Conservation (phyloP, 805 yeast genomes). For the Schizosaccharomyces octosporus region DNA sequence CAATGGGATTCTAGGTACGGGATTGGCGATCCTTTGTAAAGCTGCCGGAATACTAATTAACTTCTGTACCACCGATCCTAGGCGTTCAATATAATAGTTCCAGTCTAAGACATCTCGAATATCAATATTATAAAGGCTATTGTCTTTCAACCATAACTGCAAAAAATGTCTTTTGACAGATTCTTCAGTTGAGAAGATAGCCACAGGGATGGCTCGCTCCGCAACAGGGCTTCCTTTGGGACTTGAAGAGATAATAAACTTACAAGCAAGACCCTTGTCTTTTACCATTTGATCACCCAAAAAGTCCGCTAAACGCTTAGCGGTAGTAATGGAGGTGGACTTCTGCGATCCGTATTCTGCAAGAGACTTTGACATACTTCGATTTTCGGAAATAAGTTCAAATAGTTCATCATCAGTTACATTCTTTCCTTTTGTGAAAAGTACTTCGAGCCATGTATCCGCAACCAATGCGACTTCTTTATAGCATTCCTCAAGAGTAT, state of each 20-base stretch:
- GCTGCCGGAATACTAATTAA: constrained; percentile 96
- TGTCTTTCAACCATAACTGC: constrained; percentile 70
- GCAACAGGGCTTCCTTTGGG: constrained; percentile 79
- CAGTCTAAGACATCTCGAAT: constrained; percentile 80
- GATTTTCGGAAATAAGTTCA: constrained; percentile 83
- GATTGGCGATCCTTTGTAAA: constrained; percentile 61
- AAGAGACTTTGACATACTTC: constrained; percentile 78
- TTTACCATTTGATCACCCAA: constrained; percentile 90
- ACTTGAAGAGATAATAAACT: constrained; percentile 63
- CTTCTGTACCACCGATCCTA: constrained; percentile 81
- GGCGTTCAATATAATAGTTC: constrained; percentile 72
- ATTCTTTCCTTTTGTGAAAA: constrained; percentile 65
- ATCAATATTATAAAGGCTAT: constrained; percentile 53
- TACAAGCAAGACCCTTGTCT: constrained; percentile 87
- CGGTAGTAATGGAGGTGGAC: constrained; percentile 88
- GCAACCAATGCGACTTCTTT: constrained; percentile 79
- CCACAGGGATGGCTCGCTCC: constrained; percentile 89
- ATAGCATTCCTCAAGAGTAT: constrained; percentile 55
- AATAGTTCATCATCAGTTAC: constrained; percentile 84
- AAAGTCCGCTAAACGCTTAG: constrained; percentile 76
- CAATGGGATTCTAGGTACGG: constrained; percentile 81
- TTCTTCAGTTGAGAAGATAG: constrained; percentile 68
- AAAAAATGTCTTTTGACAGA: constrained; percentile 45
- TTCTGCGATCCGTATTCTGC: constrained; percentile 77
- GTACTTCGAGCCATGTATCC: constrained; percentile 82